Base-by-base conservation (phyloP, 2,329 filamentous ascomycete genomes). In the Colletotrichum tropicicola region DNA sequence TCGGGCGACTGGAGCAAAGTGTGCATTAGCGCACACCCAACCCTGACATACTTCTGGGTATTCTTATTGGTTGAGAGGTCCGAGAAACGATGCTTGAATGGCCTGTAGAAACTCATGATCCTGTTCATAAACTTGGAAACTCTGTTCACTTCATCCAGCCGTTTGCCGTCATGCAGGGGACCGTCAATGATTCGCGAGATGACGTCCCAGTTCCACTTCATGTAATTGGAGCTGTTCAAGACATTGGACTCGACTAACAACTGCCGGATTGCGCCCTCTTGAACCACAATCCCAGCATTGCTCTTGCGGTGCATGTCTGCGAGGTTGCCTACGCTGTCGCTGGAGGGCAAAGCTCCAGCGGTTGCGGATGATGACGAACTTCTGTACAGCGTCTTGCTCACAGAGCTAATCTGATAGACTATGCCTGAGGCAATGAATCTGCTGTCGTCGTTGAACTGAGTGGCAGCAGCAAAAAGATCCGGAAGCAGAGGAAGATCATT, bases 161-260 rank as follows among this genome's bases (percentile, higher is more conserved):
- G 87, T 77, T 97, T 98, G 1, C 94, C 91, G 69, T 94, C 97
- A 23, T 94, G 91, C 21, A 99, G 80, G 1, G 97, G 96, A 0
- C 96, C 97, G 74, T 98, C 95, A 35, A 99, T 94, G 55, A 98
- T 89, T 71, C 91, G 92, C 63, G 94, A 86, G 43, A 99, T 94
- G 37, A 97, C 83, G 67, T 97, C 93, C 96, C 97, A 99, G 74
- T 97, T 95, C 96, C 96, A 99, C 76, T 99, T 99, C 39, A 89
- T 84, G 73, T 92, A 97, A 70, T 97, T 98, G 67, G 93, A 93
- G 65, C 92, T 96, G 68, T 91, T 92, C 47, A 98, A 82, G 2
- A 99, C 93, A 58, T 93, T 90, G 4, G 93, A 96, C 66, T 98
- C 92, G 17, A 94, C 81, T 27, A 90, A 73, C 3, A 90, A 78